Evolutionary conservation across 1,139 yeast species (phyloP).

Genomic region (Meyerozyma smithsonii): DNA sequence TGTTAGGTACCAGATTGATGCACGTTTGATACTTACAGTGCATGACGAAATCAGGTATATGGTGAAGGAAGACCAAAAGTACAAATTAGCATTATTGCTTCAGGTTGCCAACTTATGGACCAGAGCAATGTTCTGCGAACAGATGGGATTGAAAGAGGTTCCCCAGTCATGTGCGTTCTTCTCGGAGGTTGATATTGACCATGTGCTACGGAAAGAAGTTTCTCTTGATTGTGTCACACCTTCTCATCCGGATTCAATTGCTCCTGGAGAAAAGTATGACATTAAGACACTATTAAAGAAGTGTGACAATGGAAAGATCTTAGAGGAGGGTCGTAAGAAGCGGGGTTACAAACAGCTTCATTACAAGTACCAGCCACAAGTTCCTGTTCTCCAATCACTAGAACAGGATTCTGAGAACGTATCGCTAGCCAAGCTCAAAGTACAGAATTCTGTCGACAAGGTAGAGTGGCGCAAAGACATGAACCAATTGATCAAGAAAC

Average conservation of each 20-base stretch:
- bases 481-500: constrained; percentile 13
- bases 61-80: constrained; percentile 66
- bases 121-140: constrained; percentile 91
- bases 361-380: constrained; percentile 18
- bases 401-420: constrained; percentile 16
- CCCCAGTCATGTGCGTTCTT: constrained; percentile 97
- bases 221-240: constrained; percentile 87
- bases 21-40: constrained; percentile 80
- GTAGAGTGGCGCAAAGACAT: constrained; percentile 23
- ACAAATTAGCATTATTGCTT: constrained; percentile 72
- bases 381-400: constrained; percentile 20
- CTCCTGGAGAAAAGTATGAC: constrained; percentile 74
- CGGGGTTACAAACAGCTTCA: constrained; percentile 7
- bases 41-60: constrained; percentile 92
- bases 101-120: constrained; percentile 96
- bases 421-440: constrained; percentile 20
- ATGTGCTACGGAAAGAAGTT: constrained; percentile 84
- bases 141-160: constrained; percentile 79
- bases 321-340: constrained; percentile 9
- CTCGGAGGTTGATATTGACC: constrained; percentile 89
- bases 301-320: constrained; percentile 17
- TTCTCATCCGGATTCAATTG: constrained; percentile 66
- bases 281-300: constrained; percentile 49
- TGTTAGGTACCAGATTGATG: constrained; percentile 61
- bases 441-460: constrained; percentile 27